These are phyloP conservation scores for Penicillium steckii DNA, from an alignment of 495 filamentous ascomycete species.

Conservation along the genomic window DNA sequence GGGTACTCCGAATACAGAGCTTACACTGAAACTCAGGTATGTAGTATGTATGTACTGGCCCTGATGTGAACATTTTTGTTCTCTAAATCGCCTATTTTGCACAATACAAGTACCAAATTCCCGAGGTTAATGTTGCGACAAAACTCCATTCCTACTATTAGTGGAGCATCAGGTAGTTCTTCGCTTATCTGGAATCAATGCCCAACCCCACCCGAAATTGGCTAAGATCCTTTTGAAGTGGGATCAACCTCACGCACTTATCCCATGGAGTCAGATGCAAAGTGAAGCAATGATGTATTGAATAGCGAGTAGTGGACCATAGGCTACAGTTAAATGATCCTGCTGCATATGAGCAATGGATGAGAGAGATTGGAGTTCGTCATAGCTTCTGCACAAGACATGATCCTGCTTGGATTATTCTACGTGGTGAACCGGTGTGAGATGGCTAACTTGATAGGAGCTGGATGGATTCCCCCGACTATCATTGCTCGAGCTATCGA, in stretches of 20 bases:
- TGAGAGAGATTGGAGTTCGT: not conserved
- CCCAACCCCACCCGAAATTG: not conserved
- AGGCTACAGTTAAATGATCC: not conserved
- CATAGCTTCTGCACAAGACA: not conserved
- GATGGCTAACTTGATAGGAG: not conserved
- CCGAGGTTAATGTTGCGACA: not conserved
- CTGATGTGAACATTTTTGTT: too few species aligned
- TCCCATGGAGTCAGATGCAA: not conserved
- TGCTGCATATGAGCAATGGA: not conserved
- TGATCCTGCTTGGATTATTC: not conserved
- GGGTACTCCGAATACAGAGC: conserved; percentile 14
- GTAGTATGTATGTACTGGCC: too few species aligned
- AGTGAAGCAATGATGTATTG: not conserved
- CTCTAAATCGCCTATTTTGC: too few species aligned
- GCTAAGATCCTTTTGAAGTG: not conserved
- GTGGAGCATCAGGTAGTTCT: not conserved
- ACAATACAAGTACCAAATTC: not conserved
- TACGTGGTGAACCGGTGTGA: not conserved
- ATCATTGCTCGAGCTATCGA: not conserved
- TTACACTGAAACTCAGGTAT: too few species aligned
- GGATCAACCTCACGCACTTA: conserved; percentile 2
- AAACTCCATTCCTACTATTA: not conserved
- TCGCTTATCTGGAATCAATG: not conserved
- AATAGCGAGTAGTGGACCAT: not conserved
- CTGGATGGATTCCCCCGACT: not conserved